Base-by-base conservation (phyloP, 257 asterid genomes). In the Primulina eburnea region DNA sequence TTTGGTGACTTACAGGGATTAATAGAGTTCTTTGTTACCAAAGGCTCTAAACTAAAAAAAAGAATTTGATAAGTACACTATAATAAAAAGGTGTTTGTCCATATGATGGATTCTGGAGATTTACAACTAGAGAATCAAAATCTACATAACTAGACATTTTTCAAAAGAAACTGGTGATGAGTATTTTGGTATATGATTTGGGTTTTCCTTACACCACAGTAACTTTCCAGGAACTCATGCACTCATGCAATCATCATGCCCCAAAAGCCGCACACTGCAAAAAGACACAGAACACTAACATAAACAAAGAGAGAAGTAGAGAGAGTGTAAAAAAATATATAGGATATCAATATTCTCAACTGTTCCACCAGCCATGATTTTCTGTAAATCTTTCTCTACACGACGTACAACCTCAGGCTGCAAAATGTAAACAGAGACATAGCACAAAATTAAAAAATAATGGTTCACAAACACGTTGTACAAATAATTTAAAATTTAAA, bases 391-490 rank as follows among this genome's bases (percentile, higher is more conserved):
- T 82, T 81, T 88, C 86, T 91, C 99, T 21, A 89, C 97, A 40
- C 90, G 91, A 8, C 88, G 83, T 73, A 94, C 99, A 76, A 94
- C 96, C 81, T 91, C 96, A 43, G 99, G 99, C 99, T 94, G 92
- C 84, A 78, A 83, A 82, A 50, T 50, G 20, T 50, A 5, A 50
- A 83, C 35, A 29, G 33, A 65, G 69, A 65, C 34, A 58, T n/a
- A 73, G 69, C 20, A 52, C 18, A 33, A 57, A 14, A 47, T 68
- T n/a, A 18, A 66, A 60, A 52, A 52, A 12, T 43, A 14, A 14
- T 43, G 14, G 55, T 43, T 43, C 4, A 43, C 55, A 43, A 43
- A 43, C 26, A 24, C 1, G 26, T 24, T 24, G 26, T 24, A 24
- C 26, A 35, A 35, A 7, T 35, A 35, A 35, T 35, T 35, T 35